phyloP scores from a whole-genome alignment of 768 basidiomycete genomes.

The Lyophyllum atratum region DNA sequence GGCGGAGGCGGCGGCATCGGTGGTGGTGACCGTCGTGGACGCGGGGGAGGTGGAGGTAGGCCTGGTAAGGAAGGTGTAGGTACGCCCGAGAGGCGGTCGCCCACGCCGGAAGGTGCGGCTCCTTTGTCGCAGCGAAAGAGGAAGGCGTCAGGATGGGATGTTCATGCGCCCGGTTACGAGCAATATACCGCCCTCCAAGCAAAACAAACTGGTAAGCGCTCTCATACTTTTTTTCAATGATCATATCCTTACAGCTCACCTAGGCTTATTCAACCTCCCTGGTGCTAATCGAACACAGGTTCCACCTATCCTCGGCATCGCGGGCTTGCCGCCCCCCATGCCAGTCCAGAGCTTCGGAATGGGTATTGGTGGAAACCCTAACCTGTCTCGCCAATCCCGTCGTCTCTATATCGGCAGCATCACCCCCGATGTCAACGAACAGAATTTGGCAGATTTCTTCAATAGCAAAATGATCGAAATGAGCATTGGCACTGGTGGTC shows the following conservation, averaged over 20 bases:
- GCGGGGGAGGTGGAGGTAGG: conserved; percentile 41
- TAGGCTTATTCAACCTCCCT: conserved; percentile 95
- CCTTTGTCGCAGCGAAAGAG: conserved; percentile 85
- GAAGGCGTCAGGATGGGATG: conserved; percentile 94
- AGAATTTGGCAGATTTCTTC: conserved; percentile 92
- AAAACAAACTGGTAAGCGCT: conserved; percentile 86
- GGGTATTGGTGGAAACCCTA: conserved; percentile 86
- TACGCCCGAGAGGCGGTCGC: conserved; percentile 80
- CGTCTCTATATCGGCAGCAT: conserved; percentile 97
- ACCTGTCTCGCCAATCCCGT: conserved; percentile 89
- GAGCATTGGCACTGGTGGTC: conserved; percentile 78
- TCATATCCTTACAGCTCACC: conserved; percentile 3
- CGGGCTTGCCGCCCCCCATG: conserved; percentile 81
- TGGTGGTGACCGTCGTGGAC: conserved; percentile 25
- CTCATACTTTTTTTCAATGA: conserved; percentile 6
- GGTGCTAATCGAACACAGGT: conserved; percentile 91
- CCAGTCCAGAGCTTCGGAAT: conserved; percentile 85
- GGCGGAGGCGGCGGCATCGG: conserved; percentile 27
- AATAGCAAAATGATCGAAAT: conserved; percentile 95
- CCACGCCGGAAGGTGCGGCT: conserved; percentile 84
- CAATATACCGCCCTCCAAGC: conserved; percentile 94
- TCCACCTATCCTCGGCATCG: conserved; percentile 78
- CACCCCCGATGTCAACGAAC: conserved; percentile 91
- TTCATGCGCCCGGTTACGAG: conserved; percentile 94
- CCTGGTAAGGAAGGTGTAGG: conserved; percentile 58